Percentiles rank a stretch among this genome's conserved stretches.
Evolutionary conservation across 768 basidiomycete genomes (phyloP).

Genomic region (Sarcomyxa edulis): DNA sequence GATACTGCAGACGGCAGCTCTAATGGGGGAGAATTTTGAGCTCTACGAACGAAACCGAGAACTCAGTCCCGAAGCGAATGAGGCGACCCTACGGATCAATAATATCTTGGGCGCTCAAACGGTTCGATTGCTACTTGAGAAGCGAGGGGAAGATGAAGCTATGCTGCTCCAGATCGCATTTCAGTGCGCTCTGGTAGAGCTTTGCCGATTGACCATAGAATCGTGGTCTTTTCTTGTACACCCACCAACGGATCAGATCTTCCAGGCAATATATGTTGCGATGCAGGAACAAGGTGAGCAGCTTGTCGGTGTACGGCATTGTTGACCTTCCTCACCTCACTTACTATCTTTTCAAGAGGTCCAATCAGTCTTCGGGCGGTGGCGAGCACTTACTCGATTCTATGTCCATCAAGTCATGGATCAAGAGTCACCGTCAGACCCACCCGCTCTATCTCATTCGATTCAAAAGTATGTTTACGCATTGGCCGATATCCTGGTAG

Average conservation of each 20-base stretch:
- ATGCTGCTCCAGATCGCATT: conserved; percentile 39
- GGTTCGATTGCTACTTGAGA: conserved; percentile 31
- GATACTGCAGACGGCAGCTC: conserved; percentile 45
- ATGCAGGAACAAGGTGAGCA: conserved; percentile 38
- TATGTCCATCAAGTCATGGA: conserved; percentile 36
- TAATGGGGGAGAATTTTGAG: conserved; percentile 39
- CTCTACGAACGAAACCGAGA: conserved; percentile 12
- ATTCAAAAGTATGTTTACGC: too few relatives aligned
- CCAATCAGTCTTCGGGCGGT: conserved; percentile 47
- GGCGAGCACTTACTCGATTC: conserved; percentile 49
- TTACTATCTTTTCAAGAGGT: too few relatives aligned
- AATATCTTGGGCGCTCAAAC: conserved; percentile 26
- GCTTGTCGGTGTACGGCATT: not conserved
- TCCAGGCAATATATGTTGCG: conserved; percentile 34
- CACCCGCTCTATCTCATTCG: conserved; percentile 22
- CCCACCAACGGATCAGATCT: conserved; percentile 39
- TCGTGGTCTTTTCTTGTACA: conserved; percentile 50
- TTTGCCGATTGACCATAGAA: conserved; percentile 43
- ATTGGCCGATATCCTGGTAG: conserved; percentile 35
- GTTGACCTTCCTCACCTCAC: too few relatives aligned
- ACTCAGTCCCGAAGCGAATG: conserved; percentile 14
- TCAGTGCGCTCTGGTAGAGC: conserved; percentile 39
- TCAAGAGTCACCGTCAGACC: conserved; percentile 21
- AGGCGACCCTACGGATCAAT: conserved; percentile 20
- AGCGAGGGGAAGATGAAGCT: conserved; percentile 34